Base-by-base conservation (phyloP, 441 rosid genomes). In the Theobroma grandiflorum region DNA sequence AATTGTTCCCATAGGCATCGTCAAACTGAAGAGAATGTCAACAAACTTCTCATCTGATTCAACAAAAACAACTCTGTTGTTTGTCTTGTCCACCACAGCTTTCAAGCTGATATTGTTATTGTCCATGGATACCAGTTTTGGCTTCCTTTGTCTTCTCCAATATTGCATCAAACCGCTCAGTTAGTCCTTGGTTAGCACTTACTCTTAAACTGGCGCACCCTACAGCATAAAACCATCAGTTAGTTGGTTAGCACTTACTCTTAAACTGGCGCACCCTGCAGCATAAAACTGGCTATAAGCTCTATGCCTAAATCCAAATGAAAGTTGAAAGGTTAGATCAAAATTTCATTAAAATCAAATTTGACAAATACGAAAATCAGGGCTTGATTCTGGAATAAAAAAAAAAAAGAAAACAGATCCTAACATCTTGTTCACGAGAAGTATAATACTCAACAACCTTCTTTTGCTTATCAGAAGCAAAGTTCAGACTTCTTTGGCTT, bases 11-110 rank as follows among this genome's bases (percentile, higher is more conserved):
- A 80, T 57, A 0, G 89, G 85, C 67, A 78, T 72, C 69, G 87
- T 82, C 71, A 82, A 86, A 58, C 82, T 69, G 59, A 84, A 78
- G 64, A 80, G 80, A 80, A 84, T 4, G 31, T 84, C 86, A n/a
- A 75, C 78, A 45, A 84, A 84, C 55, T 75, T 74, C 22, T 38
- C 61, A 58, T 77, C 69, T 6, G 77, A 37, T 52, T 84, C 84
- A 10, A 37, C 84, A 59, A 77, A 80, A 38, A 80, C n/a, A 40
- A 86, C 72, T 78, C 52, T 59, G 43, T 84, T 75, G 7, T 67
- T 82, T 75, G 64, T n/a, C 77, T 67, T 78, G 71, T 80, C 78
- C 20, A 82, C 75, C 76, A 61, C 33, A 20, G 75, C 84, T 74
- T 82, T 84, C 75, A 84, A 47, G 74, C 74, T 45, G 43, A 78